phyloP scores from a whole-genome alignment of 371 early-diverging fungal genomes.

The Chytridiales sp. region DNA sequence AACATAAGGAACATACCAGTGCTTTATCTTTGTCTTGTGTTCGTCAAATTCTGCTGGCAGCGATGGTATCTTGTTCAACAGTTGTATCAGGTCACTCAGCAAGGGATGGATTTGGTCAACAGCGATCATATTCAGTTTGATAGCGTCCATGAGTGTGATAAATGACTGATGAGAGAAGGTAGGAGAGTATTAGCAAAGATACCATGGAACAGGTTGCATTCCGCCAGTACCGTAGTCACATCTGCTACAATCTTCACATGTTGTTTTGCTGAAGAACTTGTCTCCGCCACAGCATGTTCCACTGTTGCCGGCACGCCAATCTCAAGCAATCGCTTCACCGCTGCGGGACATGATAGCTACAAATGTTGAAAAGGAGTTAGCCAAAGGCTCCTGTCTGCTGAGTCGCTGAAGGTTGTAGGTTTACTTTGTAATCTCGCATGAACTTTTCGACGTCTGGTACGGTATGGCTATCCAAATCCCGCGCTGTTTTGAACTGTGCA shows the following conservation, averaged over 20 bases:
- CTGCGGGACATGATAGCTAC: conserved; percentile 77
- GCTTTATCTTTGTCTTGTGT: conserved; percentile 75
- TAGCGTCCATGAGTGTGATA: conserved; percentile 90
- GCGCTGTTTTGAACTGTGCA: conserved; percentile 87
- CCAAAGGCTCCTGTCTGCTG: neutral
- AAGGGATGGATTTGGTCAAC: conserved; percentile 92
- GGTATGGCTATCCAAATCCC: conserved; percentile 70
- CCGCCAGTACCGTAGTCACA: conserved; percentile 21
- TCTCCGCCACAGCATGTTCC: conserved; percentile 72
- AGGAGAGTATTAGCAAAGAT: neutral
- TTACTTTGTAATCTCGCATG: conserved; percentile 77
- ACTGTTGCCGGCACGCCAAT: conserved; percentile 88
- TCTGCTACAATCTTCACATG: conserved; percentile 83
- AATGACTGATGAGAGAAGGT: conserved; percentile 44
- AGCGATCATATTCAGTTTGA: conserved; percentile 81
- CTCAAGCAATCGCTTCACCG: conserved; percentile 70
- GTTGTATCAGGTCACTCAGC: conserved; percentile 85
- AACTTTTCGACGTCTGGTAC: conserved; percentile 74
- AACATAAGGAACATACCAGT: conserved; percentile 62
- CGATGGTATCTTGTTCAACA: conserved; percentile 77
- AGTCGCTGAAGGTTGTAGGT: neutral
- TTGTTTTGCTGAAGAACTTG: conserved; percentile 7
- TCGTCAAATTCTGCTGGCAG: conserved; percentile 76
- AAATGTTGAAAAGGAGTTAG: neutral
- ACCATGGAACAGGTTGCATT: neutral